Percentiles rank a stretch among this genome's conserved stretches.
Conservation (phyloP, 177 flowering plant species). For the Vitis hybrid region DNA sequence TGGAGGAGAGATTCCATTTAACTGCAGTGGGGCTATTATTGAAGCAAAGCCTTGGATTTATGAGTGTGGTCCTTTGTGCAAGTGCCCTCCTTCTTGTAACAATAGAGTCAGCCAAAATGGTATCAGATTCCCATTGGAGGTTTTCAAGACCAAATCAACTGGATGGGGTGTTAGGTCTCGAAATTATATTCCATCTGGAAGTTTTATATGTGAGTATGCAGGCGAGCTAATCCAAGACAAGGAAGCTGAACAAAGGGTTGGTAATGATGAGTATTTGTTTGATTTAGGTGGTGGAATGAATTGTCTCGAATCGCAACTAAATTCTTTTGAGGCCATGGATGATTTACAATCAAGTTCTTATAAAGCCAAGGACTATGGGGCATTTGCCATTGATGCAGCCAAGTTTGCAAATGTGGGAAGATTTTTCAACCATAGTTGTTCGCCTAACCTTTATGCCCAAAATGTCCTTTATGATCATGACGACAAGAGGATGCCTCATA, state of each 20-base stretch:
- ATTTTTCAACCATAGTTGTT: too few relatives aligned
- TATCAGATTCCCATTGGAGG: slow-evolving; percentile 44
- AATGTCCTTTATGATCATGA: too few relatives aligned
- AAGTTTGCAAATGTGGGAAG: too few relatives aligned
- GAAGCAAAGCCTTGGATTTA: too few relatives aligned
- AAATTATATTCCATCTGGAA: slow-evolving; percentile 55
- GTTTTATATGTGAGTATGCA: slow-evolving; percentile 13
- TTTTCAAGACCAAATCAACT: slow-evolving; percentile 57
- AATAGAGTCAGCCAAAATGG: slow-evolving; percentile 67
- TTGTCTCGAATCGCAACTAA: slow-evolving; percentile 61
- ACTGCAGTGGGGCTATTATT: too few relatives aligned
- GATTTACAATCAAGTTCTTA: slow-evolving; percentile 25
- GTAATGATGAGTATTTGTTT: slow-evolving; percentile 54
- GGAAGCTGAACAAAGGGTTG: slow-evolving; percentile 44
- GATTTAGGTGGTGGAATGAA: slow-evolving; percentile 31
- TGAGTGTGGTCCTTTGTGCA: slow-evolving; percentile 24
- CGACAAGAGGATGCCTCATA: too few relatives aligned
- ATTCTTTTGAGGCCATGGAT: slow-evolving; percentile 39
- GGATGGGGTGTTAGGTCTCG: slow-evolving; percentile 73
- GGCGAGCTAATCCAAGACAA: slow-evolving; percentile 43
- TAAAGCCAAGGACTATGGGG: slow-evolving; percentile 35
- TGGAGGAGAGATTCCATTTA: too few relatives aligned
- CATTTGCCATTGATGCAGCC: too few relatives aligned
- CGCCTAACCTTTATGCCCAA: too few relatives aligned
- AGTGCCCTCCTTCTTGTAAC: slow-evolving; percentile 40